Percentiles rank a stretch among this genome's conserved stretches.
Evolutionary conservation across 495 filamentous ascomycete genomes (phyloP).

Genomic region (Pyronema domesticum): DNA sequence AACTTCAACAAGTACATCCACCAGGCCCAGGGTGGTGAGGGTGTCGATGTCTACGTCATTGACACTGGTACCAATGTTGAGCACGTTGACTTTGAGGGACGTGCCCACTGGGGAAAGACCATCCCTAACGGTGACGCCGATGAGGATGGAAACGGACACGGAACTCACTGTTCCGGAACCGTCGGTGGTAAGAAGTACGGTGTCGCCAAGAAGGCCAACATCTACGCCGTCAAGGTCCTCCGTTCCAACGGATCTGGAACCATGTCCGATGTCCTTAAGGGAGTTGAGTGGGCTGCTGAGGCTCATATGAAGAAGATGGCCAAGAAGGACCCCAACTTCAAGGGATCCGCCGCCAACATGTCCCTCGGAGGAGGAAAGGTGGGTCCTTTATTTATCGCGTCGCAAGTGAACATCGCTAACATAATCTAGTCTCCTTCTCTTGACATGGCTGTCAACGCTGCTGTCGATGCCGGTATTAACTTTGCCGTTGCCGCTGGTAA

Average conservation of each 20-base stretch:
- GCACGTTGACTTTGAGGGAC: conserved; percentile 94
- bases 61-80: conserved; percentile 89
- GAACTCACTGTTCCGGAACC: conserved; percentile 97
- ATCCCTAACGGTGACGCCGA: conserved; percentile 71
- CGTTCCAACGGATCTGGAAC: conserved; percentile 92
- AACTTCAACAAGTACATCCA: conserved; percentile 98
- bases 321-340: conserved; percentile 77
- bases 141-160: conserved; percentile 92
- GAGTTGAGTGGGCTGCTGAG: conserved; percentile 87
- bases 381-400: not conserved
- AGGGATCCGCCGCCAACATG: conserved; percentile 99
- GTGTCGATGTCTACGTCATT: conserved; percentile 97
- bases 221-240: conserved; percentile 95
- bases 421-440: conserved; percentile 48
- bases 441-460: conserved; percentile 84
- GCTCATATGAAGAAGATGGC: conserved; percentile 60
- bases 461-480: conserved; percentile 76
- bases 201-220: conserved; percentile 95
- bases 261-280: conserved; percentile 97
- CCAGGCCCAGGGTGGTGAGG: conserved; percentile 77
- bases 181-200: conserved; percentile 96
- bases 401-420: conserved; percentile 2
- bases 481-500: conserved; percentile 98
- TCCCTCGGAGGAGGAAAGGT: conserved; percentile 83
- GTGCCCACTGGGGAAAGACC: conserved; percentile 92